phyloP scores from a whole-genome alignment of 2,329 filamentous ascomycete species.

The Fusarium globosum region DNA sequence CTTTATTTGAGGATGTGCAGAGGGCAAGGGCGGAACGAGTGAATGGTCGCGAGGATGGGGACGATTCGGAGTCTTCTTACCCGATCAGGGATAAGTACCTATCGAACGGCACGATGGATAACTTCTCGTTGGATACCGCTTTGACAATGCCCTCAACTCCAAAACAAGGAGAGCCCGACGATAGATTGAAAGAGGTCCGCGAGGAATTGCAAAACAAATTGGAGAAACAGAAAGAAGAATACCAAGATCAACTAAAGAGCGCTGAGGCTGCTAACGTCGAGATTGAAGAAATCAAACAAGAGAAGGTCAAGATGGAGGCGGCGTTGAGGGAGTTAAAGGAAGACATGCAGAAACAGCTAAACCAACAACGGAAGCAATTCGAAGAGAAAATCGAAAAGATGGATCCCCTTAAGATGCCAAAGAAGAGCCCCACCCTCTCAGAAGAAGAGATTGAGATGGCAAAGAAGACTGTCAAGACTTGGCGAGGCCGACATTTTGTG shows the following conservation, averaged over 20 bases:
- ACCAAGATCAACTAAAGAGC: conserved; percentile 78
- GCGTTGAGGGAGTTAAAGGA: conserved; percentile 81
- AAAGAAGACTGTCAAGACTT: conserved; percentile 74
- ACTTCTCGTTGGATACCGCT: conserved; percentile 93
- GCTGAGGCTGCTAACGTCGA: conserved; percentile 81
- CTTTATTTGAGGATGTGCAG: conserved; percentile 93
- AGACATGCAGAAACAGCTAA: conserved; percentile 88
- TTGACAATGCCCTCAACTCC: conserved; percentile 96
- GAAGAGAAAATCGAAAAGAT: conserved; percentile 85
- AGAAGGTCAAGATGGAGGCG: conserved; percentile 88
- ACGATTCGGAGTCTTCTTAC: conserved; percentile 94
- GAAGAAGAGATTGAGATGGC: conserved; percentile 79
- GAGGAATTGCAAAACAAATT: conserved; percentile 87
- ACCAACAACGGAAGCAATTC: conserved; percentile 84
- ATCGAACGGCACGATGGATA: conserved; percentile 93
- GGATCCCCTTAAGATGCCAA: conserved; percentile 70
- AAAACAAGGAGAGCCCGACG: conserved; percentile 79
- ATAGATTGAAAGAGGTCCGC: conserved; percentile 77
- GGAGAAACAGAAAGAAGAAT: conserved; percentile 86
- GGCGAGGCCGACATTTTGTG: conserved; percentile 88
- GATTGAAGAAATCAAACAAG: conserved; percentile 83
- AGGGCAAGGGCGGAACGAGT: conserved; percentile 83
- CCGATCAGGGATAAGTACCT: conserved; percentile 93
- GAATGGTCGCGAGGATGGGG: conserved; percentile 79
- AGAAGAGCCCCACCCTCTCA: conserved; percentile 72